phyloP scores from a whole-genome alignment of 2,329 filamentous ascomycete genomes.

The Fusarium sp. region DNA sequence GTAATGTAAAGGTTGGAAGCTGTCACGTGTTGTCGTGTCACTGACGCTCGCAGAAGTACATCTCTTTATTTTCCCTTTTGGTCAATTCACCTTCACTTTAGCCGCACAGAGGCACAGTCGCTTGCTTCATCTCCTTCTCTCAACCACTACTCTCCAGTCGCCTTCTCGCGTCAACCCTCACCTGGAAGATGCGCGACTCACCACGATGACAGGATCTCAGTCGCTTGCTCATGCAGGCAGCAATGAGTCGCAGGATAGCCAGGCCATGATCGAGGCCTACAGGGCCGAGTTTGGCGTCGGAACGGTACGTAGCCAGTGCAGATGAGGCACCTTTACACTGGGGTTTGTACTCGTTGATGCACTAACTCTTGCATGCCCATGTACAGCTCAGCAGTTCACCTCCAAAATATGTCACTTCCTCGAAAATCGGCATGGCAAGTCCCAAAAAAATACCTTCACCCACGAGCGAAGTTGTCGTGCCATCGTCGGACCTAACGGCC shows the following conservation, averaged over 20 bases:
- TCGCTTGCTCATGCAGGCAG: constrained; percentile 51
- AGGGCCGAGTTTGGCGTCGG: constrained; percentile 56
- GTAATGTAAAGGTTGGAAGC: not conserved
- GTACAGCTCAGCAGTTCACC: constrained; percentile 39
- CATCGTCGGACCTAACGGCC: constrained; percentile 20
- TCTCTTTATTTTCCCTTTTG: constrained; percentile 22
- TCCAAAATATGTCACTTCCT: constrained; percentile 19
- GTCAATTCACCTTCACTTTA: constrained; percentile 36
- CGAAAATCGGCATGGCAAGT: constrained; percentile 2
- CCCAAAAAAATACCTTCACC: constrained; percentile 21
- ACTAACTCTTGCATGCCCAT: constrained; percentile 31
- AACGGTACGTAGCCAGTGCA: constrained; percentile 54
- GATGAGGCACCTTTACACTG: constrained; percentile 26
- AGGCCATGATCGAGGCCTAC: constrained; percentile 57
- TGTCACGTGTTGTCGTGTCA: constrained; percentile 34
- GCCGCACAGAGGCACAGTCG: constrained; percentile 10
- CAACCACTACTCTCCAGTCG: constrained; percentile 4
- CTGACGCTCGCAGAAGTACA: constrained; percentile 8
- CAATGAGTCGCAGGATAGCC: constrained; percentile 61
- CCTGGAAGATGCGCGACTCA: constrained; percentile 34
- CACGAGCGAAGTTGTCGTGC: constrained; percentile 12
- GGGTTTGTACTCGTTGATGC: constrained; percentile 18
- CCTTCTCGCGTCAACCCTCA: not conserved
- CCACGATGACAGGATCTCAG: constrained; percentile 49
- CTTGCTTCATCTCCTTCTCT: constrained; percentile 3